Percentiles rank a stretch among this genome's conserved stretches.
phyloP scores from a whole-genome alignment of 2,329 filamentous ascomycete species.

The Herpotrichia juniperi region DNA sequence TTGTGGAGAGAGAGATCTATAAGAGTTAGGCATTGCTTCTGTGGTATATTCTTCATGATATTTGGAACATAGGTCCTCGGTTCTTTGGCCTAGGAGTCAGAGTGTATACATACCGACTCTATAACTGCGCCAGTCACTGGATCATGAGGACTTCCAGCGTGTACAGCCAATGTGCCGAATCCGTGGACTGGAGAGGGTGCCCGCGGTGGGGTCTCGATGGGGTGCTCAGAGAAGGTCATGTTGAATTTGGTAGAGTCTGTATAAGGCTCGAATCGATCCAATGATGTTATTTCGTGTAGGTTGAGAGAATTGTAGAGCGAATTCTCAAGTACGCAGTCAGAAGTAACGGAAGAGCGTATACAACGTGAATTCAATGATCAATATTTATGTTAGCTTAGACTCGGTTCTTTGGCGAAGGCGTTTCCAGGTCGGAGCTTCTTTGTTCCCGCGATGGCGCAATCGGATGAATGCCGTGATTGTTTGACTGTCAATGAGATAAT shows the following conservation, averaged over 20 bases:
- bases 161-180: conserved; percentile 94
- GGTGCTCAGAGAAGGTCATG: conserved; percentile 54
- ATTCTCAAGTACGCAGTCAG: not conserved
- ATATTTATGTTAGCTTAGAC: not conserved
- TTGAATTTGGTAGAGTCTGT: not conserved
- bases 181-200: conserved; percentile 75
- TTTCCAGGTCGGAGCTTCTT: not conserved
- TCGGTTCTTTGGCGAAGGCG: not conserved
- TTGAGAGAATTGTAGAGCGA: not conserved
- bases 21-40: conserved; percentile 10
- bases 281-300: no score
- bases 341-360: not conserved
- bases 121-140: conserved; percentile 94
- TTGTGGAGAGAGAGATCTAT: conserved; percentile 91
- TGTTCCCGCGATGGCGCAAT: conserved; percentile 26
- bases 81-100: not conserved
- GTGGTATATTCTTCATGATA: no score
- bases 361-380: not conserved
- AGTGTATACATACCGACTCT: conserved; percentile 64
- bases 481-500: not conserved
- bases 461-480: conserved; percentile 12
- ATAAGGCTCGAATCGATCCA: not conserved
- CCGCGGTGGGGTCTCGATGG: conserved; percentile 75
- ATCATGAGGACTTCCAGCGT: conserved; percentile 91
- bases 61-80: no score